Evolutionary conservation across 2,329 filamentous ascomycete species (phyloP).

Genomic region (Cladobotryum protrusum): DNA sequence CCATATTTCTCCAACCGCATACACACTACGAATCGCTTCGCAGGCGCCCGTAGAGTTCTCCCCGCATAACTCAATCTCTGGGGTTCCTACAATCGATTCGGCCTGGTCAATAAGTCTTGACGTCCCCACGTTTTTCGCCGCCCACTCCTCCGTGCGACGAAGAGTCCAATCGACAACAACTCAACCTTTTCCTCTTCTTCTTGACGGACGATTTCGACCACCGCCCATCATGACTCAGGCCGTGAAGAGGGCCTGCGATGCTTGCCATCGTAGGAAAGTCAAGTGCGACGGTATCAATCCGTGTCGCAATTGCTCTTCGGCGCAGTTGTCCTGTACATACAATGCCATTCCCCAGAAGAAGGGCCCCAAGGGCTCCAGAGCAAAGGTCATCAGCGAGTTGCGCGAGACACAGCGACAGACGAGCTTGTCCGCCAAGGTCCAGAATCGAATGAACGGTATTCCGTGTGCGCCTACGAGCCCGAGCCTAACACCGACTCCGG

Average conservation of each 20-base stretch:
- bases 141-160: not conserved
- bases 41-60: not conserved
- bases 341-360: slow-evolving; percentile 71
- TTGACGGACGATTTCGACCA: not conserved
- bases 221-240: slow-evolving; percentile 40
- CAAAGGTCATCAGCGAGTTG: slow-evolving; percentile 69
- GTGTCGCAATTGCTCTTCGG: slow-evolving; percentile 63
- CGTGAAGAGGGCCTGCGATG: slow-evolving; percentile 61
- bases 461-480: slow-evolving; percentile 41
- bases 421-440: slow-evolving; percentile 55
- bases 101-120: not conserved
- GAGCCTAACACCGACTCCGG: slow-evolving; percentile 49
- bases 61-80: not conserved
- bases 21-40: not conserved
- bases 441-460: slow-evolving; percentile 53
- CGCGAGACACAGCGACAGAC: slow-evolving; percentile 63
- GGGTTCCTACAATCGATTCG: not conserved
- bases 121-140: not conserved
- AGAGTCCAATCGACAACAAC: not conserved
- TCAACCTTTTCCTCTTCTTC: not conserved
- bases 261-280: slow-evolving; percentile 68
- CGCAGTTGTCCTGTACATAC: slow-evolving; percentile 65
- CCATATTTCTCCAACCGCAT: not conserved
- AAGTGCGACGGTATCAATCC: slow-evolving; percentile 67
- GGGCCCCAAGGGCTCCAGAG: slow-evolving; percentile 66